These are phyloP conservation scores for Sporisorium scitamineum DNA, from an alignment of 1,284 basidiomycete species.

Conservation along the genomic window DNA sequence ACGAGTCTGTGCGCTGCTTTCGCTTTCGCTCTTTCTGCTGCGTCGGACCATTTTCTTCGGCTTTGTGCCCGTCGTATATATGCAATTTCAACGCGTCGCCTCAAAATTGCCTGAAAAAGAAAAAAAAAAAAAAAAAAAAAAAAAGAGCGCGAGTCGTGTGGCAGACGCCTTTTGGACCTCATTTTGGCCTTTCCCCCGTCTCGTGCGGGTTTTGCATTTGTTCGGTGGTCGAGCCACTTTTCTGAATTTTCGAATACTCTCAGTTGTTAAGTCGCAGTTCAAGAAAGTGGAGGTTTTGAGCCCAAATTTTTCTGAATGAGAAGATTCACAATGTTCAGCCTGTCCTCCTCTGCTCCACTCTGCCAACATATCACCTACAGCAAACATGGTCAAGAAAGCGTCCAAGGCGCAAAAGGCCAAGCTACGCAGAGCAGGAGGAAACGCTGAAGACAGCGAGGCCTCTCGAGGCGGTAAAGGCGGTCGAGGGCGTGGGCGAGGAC, in stretches of 20 bases:
- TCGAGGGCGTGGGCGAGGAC: conserved; percentile 25
- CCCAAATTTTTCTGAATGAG: conserved; percentile 2
- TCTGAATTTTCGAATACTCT: not conserved
- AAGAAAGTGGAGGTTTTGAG: conserved; percentile 30
- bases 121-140: not conserved
- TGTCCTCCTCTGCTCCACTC: conserved; percentile 1
- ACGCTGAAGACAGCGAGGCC: conserved; percentile 10
- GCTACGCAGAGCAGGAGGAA: conserved; percentile 23
- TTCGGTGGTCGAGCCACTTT: conserved; percentile 30
- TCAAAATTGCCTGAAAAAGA: not conserved
- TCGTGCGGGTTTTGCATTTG: conserved; percentile 18
- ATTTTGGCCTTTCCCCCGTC: too few species aligned
- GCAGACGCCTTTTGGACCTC: not conserved
- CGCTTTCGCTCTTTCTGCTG: not conserved
- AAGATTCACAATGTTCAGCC: not conserved
- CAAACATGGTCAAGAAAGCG: conserved; percentile 48
- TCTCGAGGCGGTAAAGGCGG: conserved; percentile 17
- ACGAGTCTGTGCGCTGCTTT: conserved; percentile 15
- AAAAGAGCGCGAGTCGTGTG: conserved; percentile 25
- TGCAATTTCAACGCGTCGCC: conserved; percentile 11
- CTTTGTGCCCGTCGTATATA: conserved; percentile 27
- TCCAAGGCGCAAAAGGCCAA: conserved; percentile 53
- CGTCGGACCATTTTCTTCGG: conserved; percentile 27
- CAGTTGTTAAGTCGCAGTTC: not conserved
- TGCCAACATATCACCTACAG: not conserved